These are phyloP conservation scores for Pichia nanzhaoensis DNA, from an alignment of 805 yeast genomes.

Conservation along the genomic window DNA sequence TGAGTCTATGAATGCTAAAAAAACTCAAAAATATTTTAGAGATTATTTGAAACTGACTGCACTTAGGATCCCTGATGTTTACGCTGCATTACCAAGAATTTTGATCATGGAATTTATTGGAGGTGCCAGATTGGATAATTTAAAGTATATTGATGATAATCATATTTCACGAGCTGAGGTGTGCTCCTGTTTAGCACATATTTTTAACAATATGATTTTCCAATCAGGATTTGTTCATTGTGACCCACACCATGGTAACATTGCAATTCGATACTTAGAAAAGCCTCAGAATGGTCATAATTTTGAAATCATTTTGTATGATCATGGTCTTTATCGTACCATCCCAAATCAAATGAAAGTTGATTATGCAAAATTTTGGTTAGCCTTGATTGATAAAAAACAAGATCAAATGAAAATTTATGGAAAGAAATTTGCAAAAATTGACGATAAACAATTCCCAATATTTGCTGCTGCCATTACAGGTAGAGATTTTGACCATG, in stretches of 20 bases:
- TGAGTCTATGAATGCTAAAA: conserved; percentile 76
- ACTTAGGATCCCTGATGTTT: conserved; percentile 66
- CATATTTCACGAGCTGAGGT: conserved; percentile 71
- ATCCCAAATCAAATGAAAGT: conserved; percentile 72
- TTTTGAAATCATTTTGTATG: conserved; percentile 87
- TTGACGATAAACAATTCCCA: conserved; percentile 70
- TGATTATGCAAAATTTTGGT: conserved; percentile 88
- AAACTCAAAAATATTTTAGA: conserved; percentile 63
- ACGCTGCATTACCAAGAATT: conserved; percentile 60
- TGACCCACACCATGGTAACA: conserved; percentile 97
- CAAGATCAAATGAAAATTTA: conserved; percentile 59
- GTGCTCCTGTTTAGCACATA: conserved; percentile 78
- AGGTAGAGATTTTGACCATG: conserved; percentile 81
- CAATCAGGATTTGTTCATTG: conserved; percentile 91
- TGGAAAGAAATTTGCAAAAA: conserved; percentile 74
- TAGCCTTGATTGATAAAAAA: conserved; percentile 72
- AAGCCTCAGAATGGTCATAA: conserved; percentile 43
- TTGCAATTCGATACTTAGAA: conserved; percentile 61
- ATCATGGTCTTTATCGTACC: conserved; percentile 88
- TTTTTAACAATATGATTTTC: conserved; percentile 92
- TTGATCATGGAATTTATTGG: conserved; percentile 81
- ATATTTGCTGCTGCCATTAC: conserved; percentile 91
- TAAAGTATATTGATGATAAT: conserved; percentile 53
- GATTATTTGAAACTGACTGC: conserved; percentile 59
- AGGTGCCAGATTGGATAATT: conserved; percentile 80